Conservation (phyloP, 140 eudicot genomes). For the Stevia rebaudiana region DNA sequence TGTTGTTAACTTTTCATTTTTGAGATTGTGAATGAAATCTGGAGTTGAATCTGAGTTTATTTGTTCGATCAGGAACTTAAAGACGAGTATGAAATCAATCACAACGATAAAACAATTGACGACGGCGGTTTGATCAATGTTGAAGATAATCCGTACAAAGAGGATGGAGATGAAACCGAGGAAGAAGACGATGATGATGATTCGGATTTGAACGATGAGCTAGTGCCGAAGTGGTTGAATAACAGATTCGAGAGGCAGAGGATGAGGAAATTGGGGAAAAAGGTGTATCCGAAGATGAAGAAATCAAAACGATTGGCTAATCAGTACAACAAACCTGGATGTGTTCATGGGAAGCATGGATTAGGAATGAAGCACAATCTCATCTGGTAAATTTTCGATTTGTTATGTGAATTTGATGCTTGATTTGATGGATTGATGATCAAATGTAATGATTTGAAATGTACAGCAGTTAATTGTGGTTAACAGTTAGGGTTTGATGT, state of each 20-base stretch:
- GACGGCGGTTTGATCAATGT: constrained; percentile 14
- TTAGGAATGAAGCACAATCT: constrained; percentile 54
- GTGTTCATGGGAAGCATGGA: constrained; percentile 64
- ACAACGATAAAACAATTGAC: too few relatives aligned
- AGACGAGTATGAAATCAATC: neutral
- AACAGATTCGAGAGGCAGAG: constrained; percentile 47
- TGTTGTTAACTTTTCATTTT: neutral
- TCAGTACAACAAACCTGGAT: constrained; percentile 46
- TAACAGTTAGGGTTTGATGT: constrained; percentile 10
- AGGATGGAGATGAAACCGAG: constrained; percentile 2
- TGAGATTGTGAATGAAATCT: neutral
- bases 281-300: constrained; percentile 37
- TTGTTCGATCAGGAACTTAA: constrained; percentile 8
- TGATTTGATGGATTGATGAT: neutral
- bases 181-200: constrained; percentile 25
- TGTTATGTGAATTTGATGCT: neutral
- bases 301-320: constrained; percentile 47
- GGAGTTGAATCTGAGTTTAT: neutral
- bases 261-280: constrained; percentile 85
- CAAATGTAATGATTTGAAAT: constrained; percentile 6
- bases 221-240: constrained; percentile 55
- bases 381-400: constrained; percentile 14
- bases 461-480: constrained; percentile 22
- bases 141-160: constrained; percentile 16
- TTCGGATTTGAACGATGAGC: constrained; percentile 54